phyloP scores from a whole-genome alignment of 2,329 filamentous ascomycete species.

The Lasiodiplodia theobromae region DNA sequence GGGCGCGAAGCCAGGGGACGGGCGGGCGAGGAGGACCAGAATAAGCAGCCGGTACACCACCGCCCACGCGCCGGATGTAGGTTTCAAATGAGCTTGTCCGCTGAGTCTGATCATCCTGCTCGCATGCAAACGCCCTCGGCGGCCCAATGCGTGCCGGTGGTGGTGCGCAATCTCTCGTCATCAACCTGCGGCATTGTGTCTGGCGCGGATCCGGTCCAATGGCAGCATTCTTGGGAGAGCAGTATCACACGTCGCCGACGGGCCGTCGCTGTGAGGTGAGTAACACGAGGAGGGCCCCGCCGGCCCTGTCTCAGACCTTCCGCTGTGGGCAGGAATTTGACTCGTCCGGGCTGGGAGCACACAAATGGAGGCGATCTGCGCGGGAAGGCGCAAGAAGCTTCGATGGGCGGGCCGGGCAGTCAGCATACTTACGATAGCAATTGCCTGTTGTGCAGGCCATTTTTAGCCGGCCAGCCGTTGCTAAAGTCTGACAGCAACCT shows the following conservation, averaged over 20 bases:
- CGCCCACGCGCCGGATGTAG: conserved; percentile 8
- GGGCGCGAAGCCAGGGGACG: conserved; percentile 23
- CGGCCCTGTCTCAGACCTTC: conserved; percentile 23
- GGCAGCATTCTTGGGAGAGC: background rate
- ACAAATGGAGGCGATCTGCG: conserved; percentile 22
- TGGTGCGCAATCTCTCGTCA: conserved; percentile 22
- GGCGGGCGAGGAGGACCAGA: conserved; percentile 15
- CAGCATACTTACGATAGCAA: background rate
- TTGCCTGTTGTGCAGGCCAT: background rate
- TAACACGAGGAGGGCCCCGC: conserved; percentile 24
- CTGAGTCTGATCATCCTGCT: conserved; percentile 21
- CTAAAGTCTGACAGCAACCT: conserved; percentile 4
- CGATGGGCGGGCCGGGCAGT: conserved; percentile 11
- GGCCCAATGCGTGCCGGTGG: background rate
- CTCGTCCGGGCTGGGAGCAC: background rate
- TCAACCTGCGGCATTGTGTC: conserved; percentile 22
- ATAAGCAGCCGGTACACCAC: background rate
- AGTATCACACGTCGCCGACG: background rate
- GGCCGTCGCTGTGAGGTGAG: conserved; percentile 5
- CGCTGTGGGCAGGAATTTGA: conserved; percentile 8
- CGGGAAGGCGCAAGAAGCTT: conserved; percentile 25
- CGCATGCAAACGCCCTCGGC: conserved; percentile 6
- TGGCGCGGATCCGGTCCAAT: background rate
- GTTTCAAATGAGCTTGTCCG: conserved; percentile 26
- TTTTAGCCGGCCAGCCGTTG: conserved; percentile 19